Base-by-base conservation (phyloP, 495 filamentous ascomycete species). In the Xylaria grammica region DNA sequence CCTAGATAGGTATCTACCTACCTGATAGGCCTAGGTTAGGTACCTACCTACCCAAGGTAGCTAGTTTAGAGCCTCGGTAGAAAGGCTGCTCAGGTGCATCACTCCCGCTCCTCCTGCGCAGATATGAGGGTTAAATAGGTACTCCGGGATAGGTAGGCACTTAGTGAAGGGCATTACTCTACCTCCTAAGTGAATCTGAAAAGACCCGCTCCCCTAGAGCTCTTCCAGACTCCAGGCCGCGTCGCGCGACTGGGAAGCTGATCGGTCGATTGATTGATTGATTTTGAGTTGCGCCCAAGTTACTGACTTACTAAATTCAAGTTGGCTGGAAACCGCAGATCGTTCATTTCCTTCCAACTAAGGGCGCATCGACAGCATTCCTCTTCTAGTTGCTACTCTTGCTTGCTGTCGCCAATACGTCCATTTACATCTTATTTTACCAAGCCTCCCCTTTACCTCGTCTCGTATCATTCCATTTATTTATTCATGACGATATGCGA, bases 211-310 rank as follows among this genome's bases (percentile, higher is more conserved):
- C 42, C 48, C 51, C 32, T 38, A 53, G 69, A 69, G 24, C 61
- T 56, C 45, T 49, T 40, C 32, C 53, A 60, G 72, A 67, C 70
- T 70, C 69, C 69, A 57, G n/a, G 69, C 72, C 72, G 72, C 69
- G 72, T 74, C 72, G 72, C 72, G 72, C 66, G 72, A 67, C 65
- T 64, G 62, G 52, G 30, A 34, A 53, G 36, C 38, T 38, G 51
- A 54, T 54, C 10, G 50, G 19, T 34, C 17, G 42, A 19, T 13
- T 6, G 34, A 36, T 36, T 11, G 34, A 36, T 36, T 50, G 58
- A 24, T 34, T 58, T 60, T 44, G n/a, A 58, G 44, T 52, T 65
- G 48, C 68, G 62, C 58, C 49, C 49, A 26, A 61, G 55, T 42
- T 26, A 42, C 29, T 34, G 36, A 50, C 54, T 51, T 44, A 36